These are phyloP conservation scores for Metschnikowia hibisci DNA, from an alignment of 805 yeast genomes.

Conservation along the genomic window DNA sequence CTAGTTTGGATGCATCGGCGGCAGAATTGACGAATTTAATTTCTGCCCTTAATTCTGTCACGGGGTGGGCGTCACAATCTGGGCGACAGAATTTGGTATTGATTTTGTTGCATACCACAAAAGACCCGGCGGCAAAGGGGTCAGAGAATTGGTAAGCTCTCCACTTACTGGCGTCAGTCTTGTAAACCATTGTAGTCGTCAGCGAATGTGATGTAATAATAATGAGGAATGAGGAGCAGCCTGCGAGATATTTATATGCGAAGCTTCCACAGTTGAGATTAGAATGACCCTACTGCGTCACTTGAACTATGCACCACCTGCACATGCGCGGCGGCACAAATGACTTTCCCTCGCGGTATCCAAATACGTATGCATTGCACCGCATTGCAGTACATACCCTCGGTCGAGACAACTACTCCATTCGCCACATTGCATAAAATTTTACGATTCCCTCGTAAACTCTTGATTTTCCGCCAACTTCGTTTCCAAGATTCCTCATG, in stretches of 20 bases:
- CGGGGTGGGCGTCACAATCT: constrained; percentile 53
- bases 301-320: neutral
- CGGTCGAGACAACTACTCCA: neutral
- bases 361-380: neutral
- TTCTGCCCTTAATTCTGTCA: constrained; percentile 41
- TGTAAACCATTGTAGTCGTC: constrained; percentile 31
- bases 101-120: constrained; percentile 47
- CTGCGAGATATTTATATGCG: constrained; percentile 8
- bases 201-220: neutral
- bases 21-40: constrained; percentile 42
- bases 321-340: neutral
- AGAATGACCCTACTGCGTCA: constrained; percentile 13
- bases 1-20: constrained; percentile 41
- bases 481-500: neutral
- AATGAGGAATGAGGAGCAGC: neutral
- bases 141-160: constrained; percentile 63
- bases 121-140: constrained; percentile 60
- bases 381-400: neutral
- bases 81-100: constrained; percentile 58
- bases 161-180: constrained; percentile 48
- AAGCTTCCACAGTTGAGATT: constrained; percentile 4
- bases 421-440: neutral
- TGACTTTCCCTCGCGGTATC: neutral
- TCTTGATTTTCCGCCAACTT: neutral
- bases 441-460: neutral